Evolutionary conservation across 2,329 filamentous ascomycete species (phyloP).

Genomic region (Diaporthe sp.): DNA sequence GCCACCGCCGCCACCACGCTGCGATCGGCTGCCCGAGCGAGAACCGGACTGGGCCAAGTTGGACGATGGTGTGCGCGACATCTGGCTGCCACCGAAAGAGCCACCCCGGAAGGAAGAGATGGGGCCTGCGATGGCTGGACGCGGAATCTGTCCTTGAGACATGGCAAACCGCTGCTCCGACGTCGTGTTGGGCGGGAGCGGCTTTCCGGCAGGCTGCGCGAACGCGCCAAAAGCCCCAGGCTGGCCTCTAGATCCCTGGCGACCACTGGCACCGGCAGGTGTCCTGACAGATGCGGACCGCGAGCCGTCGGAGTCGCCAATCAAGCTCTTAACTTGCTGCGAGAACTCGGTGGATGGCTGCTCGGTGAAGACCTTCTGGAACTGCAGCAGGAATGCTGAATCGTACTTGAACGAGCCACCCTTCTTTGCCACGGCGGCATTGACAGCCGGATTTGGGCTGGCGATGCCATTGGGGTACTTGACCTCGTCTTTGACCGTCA

Average conservation of each 20-base stretch:
- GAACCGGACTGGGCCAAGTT: constrained; percentile 76
- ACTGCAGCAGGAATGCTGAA: constrained; percentile 94
- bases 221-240: constrained; percentile 76
- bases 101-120: constrained; percentile 75
- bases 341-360: constrained; percentile 96
- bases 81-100: constrained; percentile 71
- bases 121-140: constrained; percentile 62
- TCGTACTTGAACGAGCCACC: constrained; percentile 93
- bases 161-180: constrained; percentile 82
- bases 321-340: constrained; percentile 85
- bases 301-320: constrained; percentile 81
- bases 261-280: constrained; percentile 62
- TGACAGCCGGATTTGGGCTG: constrained; percentile 93
- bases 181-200: constrained; percentile 81
- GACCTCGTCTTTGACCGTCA: constrained; percentile 82
- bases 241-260: constrained; percentile 67
- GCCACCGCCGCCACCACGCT: constrained; percentile 63
- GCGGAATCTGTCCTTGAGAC: constrained; percentile 66
- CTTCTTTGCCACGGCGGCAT: constrained; percentile 83
- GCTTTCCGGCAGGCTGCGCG: constrained; percentile 65
- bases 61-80: constrained; percentile 76
- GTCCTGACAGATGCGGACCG: constrained; percentile 75
- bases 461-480: constrained; percentile 87
- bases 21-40: constrained; percentile 73
- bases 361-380: constrained; percentile 96